A percentile compares a stretch with the other conserved stretches of the same genome.
Evolutionary conservation across 129 eudicot species (phyloP).

Genomic region (Flaveria sonorensis): DNA sequence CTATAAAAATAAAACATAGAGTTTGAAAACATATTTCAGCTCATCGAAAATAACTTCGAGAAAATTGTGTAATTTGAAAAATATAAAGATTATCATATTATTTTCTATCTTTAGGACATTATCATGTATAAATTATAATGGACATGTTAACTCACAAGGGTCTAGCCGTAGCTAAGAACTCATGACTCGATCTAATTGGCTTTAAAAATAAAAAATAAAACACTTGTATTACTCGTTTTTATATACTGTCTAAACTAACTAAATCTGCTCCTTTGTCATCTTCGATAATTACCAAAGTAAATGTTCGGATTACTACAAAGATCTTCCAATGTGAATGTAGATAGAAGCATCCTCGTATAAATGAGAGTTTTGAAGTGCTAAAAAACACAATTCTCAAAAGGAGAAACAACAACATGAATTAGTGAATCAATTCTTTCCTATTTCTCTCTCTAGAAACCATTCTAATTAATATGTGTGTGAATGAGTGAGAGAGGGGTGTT

Average conservation of each 20-base stretch:
- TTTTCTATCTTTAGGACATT: too few relatives aligned
- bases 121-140: too few relatives aligned
- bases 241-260: neutral
- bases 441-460: conserved; percentile 27
- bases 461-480: too few relatives aligned
- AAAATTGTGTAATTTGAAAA: too few relatives aligned
- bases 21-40: too few relatives aligned
- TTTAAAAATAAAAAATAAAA: neutral
- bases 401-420: conserved; percentile 27
- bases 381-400: conserved; percentile 42
- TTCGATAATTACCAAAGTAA: conserved; percentile 18
- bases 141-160: too few relatives aligned
- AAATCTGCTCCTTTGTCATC: neutral
- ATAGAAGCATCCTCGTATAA: conserved; percentile 35
- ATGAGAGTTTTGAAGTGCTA: conserved; percentile 42
- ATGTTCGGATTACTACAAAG: conserved; percentile 28
- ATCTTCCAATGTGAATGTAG: conserved; percentile 31
- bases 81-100: too few relatives aligned
- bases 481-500: conserved; percentile 7
- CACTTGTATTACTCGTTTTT: neutral
- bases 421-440: conserved; percentile 7
- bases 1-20: too few relatives aligned
- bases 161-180: neutral
- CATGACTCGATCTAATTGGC: neutral
- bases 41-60: too few relatives aligned